Percentiles rank a stretch among this genome's conserved stretches.
These are phyloP conservation scores for Cochlearia excelsa DNA, from an alignment of 345 rosid genomes.

Conservation along the genomic window DNA sequence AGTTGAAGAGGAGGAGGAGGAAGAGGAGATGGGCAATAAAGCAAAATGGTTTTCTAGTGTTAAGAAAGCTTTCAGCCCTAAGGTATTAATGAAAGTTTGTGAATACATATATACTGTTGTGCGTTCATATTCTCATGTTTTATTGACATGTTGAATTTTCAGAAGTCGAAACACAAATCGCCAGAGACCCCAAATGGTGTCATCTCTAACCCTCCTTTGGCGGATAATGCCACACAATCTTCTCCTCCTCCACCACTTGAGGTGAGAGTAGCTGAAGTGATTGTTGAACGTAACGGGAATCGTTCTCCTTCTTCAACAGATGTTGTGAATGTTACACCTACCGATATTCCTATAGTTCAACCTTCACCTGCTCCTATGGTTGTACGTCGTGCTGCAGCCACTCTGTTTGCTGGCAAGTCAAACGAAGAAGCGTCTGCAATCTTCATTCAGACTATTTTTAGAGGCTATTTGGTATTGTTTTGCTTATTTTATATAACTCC, in stretches of 20 bases:
- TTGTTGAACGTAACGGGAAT: conserved; percentile 42
- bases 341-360: conserved; percentile 31
- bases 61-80: conserved; percentile 78
- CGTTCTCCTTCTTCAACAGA: conserved; percentile 34
- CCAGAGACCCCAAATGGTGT: conserved; percentile 36
- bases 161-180: conserved; percentile 33
- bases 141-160: neutral
- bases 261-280: conserved; percentile 43
- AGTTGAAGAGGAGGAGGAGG: conserved; percentile 14
- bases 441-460: conserved; percentile 80
- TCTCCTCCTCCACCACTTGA: conserved; percentile 53
- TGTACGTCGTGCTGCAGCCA: conserved; percentile 28
- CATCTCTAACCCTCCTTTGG: conserved; percentile 35
- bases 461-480: conserved; percentile 67
- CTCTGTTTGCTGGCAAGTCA: conserved; percentile 57
- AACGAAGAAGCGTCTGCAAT: conserved; percentile 77
- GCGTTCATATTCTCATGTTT: neutral
- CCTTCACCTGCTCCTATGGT: conserved; percentile 44
- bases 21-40: conserved; percentile 77
- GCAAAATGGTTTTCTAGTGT: conserved; percentile 90
- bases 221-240: conserved; percentile 32
- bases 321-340: conserved; percentile 38
- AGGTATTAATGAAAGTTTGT: conserved; percentile 33
- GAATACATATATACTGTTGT: conserved; percentile 35
- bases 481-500: neutral